These are phyloP conservation scores for Hypericum androsaemum DNA, from an alignment of 345 rosid species.

Conservation along the genomic window DNA sequence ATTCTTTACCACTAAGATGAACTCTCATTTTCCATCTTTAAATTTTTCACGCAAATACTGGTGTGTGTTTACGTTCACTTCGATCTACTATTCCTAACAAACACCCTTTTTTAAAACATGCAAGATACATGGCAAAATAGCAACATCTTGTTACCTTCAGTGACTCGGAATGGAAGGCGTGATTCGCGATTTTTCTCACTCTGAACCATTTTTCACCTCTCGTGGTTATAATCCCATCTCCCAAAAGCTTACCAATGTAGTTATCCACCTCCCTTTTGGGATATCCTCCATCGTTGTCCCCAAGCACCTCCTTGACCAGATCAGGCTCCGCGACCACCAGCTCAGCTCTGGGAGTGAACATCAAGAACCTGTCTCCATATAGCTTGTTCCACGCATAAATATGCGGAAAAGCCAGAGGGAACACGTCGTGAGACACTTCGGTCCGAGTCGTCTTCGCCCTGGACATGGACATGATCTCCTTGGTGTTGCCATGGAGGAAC, in stretches of 20 bases:
- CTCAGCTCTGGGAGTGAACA: constrained; percentile 27
- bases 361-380: constrained; percentile 18
- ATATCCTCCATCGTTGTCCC: constrained; percentile 20
- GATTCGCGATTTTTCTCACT: constrained; percentile 34
- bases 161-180: constrained; percentile 37
- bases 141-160: constrained; percentile 20
- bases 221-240: constrained; percentile 29
- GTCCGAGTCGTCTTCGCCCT: constrained; percentile 3
- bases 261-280: not conserved
- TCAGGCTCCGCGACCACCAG: constrained; percentile 31
- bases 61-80: no score
- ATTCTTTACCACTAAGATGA: no score
- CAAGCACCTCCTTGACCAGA: constrained; percentile 33
- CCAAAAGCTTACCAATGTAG: constrained; percentile 15
- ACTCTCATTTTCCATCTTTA: no score
- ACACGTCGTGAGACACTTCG: constrained; percentile 9
- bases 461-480: constrained; percentile 18
- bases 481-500: constrained; percentile 31
- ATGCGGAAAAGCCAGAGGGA: constrained; percentile 21
- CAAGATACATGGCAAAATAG: not conserved
- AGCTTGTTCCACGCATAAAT: constrained; percentile 21
- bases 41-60: no score
- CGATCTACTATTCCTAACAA: not conserved
- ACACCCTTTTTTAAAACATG: not conserved
- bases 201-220: constrained; percentile 35